phyloP scores from a whole-genome alignment of 352 stramenopile genomes.

The Globisporangium cederbergense region DNA sequence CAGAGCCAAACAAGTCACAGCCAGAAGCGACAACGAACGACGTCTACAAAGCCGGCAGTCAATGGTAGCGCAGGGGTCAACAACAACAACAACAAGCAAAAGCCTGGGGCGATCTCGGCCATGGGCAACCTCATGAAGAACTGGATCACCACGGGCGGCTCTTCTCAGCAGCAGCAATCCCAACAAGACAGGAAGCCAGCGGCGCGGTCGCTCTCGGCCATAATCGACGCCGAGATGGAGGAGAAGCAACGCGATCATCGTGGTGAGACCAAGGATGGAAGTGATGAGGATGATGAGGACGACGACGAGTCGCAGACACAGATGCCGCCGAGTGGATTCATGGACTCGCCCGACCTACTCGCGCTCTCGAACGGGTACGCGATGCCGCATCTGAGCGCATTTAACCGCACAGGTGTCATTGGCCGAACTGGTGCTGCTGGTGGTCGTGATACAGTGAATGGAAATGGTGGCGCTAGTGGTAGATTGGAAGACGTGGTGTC shows the following conservation, averaged over 20 bases:
- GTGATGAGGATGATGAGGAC: conserved; percentile 13
- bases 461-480: not conserved
- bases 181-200: conserved; percentile 7
- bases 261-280: not conserved
- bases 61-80: not conserved
- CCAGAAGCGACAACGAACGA: conserved; percentile 10
- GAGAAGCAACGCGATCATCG: conserved; percentile 5
- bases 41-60: not conserved
- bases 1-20: conserved; percentile 3
- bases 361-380: conserved; percentile 1
- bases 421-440: not conserved
- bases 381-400: not conserved
- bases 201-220: conserved; percentile 1
- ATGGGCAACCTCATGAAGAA: conserved; percentile 18
- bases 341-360: conserved; percentile 19
- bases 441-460: not conserved
- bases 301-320: conserved; percentile 24
- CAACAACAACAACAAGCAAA: no score
- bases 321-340: conserved; percentile 11
- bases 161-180: not conserved
- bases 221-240: conserved; percentile 5
- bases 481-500: conserved; percentile 7
- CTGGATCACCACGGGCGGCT: conserved; percentile 11
- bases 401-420: conserved; percentile 1
- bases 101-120: conserved; percentile 3